A percentile compares a stretch with the other conserved stretches of the same genome.
Conservation (phyloP, 768 basidiomycete species). For the Boletus rubescentipes region DNA sequence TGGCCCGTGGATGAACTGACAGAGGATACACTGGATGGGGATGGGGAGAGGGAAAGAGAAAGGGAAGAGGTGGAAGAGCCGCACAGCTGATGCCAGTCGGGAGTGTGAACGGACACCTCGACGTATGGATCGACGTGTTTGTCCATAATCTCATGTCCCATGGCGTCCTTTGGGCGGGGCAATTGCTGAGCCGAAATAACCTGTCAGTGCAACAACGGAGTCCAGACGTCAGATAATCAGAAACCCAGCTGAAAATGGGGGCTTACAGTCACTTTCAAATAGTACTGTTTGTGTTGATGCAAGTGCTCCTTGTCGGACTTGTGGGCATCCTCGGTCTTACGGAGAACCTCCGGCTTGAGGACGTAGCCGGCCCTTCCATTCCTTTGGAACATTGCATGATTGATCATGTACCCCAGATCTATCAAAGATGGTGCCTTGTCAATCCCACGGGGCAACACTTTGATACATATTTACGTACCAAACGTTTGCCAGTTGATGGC, state of each 20-base stretch:
- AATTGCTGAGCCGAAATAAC: conserved; percentile 91
- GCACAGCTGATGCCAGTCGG: conserved; percentile 58
- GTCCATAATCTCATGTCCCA: conserved; percentile 59
- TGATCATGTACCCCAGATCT: conserved; percentile 92
- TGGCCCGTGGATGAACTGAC: background rate
- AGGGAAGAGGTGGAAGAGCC: background rate
- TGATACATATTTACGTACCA: conserved; percentile 50
- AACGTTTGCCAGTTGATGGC: conserved; percentile 98
- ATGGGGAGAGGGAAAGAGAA: conserved; percentile 3
- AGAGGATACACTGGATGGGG: conserved; percentile 7
- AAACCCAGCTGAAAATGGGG: background rate
- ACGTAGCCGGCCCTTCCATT: conserved; percentile 90
- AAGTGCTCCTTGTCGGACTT: conserved; percentile 60
- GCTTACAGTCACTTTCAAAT: conserved; percentile 62
- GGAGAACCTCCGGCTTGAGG: conserved; percentile 79
- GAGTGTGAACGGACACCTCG: conserved; percentile 74
- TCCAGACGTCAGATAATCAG: background rate
- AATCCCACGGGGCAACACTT: background rate
- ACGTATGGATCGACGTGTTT: conserved; percentile 73
- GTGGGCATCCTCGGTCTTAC: conserved; percentile 51
- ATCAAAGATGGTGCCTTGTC: conserved; percentile 1
- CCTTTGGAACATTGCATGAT: conserved; percentile 92
- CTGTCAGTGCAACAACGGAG: conserved; percentile 26
- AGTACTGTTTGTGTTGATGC: conserved; percentile 51
- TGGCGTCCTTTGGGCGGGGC: conserved; percentile 65